Base-by-base conservation (phyloP, 176 grass and related monocot species). In the Avena atlantica region DNA sequence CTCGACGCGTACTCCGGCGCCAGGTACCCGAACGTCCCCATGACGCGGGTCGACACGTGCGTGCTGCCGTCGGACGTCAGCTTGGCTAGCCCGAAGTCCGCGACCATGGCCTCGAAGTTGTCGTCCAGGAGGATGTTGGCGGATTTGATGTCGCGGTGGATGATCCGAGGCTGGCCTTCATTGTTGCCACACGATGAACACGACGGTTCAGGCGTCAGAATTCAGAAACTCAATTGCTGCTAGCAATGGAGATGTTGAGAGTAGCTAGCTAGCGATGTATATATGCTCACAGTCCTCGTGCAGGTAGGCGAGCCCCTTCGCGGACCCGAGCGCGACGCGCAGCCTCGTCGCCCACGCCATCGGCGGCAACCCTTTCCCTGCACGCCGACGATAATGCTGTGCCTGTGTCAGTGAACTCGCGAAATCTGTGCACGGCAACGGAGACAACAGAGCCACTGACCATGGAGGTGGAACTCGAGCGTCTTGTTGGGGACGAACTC, bases 11-110 rank as follows among this genome's bases (percentile, higher is more conserved):
- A 94, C 76, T 94, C 92, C 36, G 92, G 92, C 37, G 92, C 92
- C 72, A 94, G 75, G 80, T 94, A 94, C 91, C 93, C 93, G 24
- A 95, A 95, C 19, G 91, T 95, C 42, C 93, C 93, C 93, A 95
- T 95, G 49, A 95, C 93, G 5, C 93, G 86, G 2, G 93, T 95
- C 0, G 91, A 93, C 55, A 95, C 89, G 86, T 93, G 93, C 23
- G 93, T 95, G 76, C 76, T 23, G 81, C 70, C 85, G 56, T 95
- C 91, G 12, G 49, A 59, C 5, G 93, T 81, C 53, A 95, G 84
- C 84, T 95, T 95, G 7, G 93, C 93, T 21, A 95, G 88, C 70
- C 93, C 93, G 48, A 95, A 95, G 42, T 95, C 93, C 0, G 93
- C 93, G 2, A 95, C 93, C 93, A 91, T 93, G 2, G 91, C 93